Evolutionary conservation across 179 eudicot species (phyloP), one percentile per base, ranked within the genome.

Genomic region (Spergularia azorica): DNA sequence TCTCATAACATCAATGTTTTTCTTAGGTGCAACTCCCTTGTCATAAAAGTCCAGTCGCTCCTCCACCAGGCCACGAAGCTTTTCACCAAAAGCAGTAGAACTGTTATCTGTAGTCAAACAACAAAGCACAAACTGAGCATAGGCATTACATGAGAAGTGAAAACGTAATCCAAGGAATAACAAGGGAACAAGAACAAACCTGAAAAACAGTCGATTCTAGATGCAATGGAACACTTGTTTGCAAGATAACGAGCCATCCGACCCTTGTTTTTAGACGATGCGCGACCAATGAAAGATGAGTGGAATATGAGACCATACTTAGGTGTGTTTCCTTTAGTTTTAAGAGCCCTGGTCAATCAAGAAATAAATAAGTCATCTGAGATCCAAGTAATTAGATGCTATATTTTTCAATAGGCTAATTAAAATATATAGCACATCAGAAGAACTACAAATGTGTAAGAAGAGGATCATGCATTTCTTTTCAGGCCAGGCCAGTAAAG

Each of bases 161-260:
- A 9, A n/a, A 58, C 7, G 17, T 18, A 4, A 32, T 17, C 4
- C 56, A 71, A 4, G 38, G 21, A 20, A 32, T 9, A 17, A 7
- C 9, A 65, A 32, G 52, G 67, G 39, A 79, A 38, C 64, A 4
- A 68, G 52, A 72, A 83, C 84, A 74, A 74, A 84, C 97, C 98
- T 77, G 91, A 78, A 86, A 95, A 95, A 79, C 99, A 95, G 74
- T 95, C 99, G 48, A 95, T 88, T 50, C 99, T 89, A 71, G 99
- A 89, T 63, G 99, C 99, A 70, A 95, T 93, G 12, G 98, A 95
- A 83, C 99, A 95, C 85, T 95, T 95, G 87, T 95, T 95, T 63
- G 98, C 98, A 80, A 93, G 97, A 81, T 95, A 95, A 36, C 99
- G 99, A 70, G 99, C 99, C 98, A 95, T 95, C 38, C 98, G 92